A percentile compares a stretch with the other conserved stretches of the same genome.
phyloP scores from a whole-genome alignment of 129 eudicot species.

The Flaveria sonorensis region DNA sequence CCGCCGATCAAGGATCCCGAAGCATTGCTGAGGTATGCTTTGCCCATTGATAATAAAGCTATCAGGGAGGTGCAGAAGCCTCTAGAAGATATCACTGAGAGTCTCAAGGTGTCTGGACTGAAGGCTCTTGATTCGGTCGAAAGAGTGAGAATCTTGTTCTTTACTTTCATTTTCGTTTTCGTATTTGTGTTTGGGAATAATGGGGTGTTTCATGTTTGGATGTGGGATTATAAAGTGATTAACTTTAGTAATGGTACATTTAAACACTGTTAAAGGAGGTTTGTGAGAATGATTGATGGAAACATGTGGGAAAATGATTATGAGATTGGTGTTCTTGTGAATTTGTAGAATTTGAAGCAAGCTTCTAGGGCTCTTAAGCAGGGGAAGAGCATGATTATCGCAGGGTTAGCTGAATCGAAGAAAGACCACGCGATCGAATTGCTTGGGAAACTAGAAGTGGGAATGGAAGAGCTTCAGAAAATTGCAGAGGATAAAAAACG shows the following conservation, averaged over 20 bases:
- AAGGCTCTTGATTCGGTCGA: conserved; percentile 91
- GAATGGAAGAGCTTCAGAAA: conserved; percentile 79
- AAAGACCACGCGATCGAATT: conserved; percentile 78
- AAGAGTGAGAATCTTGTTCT: conserved; percentile 53
- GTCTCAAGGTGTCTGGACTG: conserved; percentile 83
- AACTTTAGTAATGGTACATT: too few species aligned
- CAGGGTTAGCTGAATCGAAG: conserved; percentile 90
- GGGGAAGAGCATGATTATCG: conserved; percentile 75
- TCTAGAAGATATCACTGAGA: conserved; percentile 89
- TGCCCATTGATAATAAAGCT: conserved; percentile 95
- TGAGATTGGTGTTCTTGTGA: conserved; percentile 24
- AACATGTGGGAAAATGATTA: conserved; percentile 21
- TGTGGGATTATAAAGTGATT: too few species aligned
- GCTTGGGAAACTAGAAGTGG: conserved; percentile 83
- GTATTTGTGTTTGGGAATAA: neutral
- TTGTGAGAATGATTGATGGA: neutral
- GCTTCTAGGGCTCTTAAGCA: conserved; percentile 80
- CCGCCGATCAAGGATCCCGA: conserved; percentile 99
- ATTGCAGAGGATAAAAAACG: conserved; percentile 81
- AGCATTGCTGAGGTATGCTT: conserved; percentile 80
- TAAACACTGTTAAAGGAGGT: neutral
- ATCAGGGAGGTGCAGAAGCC: conserved; percentile 98
- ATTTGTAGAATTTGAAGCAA: conserved; percentile 80
- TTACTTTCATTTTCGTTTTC: neutral
- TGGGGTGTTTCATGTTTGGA: too few species aligned